Base-by-base conservation (phyloP, 1,284 basidiomycete genomes). In the Phenoliferia sp. region DNA sequence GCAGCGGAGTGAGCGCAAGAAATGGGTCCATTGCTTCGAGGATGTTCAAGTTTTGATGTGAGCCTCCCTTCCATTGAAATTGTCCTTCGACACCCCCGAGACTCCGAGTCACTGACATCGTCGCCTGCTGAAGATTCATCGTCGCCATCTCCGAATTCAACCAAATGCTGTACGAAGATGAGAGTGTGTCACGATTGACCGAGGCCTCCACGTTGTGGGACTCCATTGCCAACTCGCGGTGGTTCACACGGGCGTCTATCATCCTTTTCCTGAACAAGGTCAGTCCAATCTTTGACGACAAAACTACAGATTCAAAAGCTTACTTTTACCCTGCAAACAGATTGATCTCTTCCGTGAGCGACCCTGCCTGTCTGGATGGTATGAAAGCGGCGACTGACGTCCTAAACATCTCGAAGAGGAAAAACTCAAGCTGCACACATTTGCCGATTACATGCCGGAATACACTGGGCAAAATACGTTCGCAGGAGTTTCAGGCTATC, bases 1-100 rank as follows among this genome's bases (percentile, higher is more conserved):
- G 28, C 79, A 80, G 70, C 70, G 79, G 33, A 76, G 74, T 16
- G 79, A 80, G 66, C 70, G 79, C 0, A 80, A 79, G 57, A 75
- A 74, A 55, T 70, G 68, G 70, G 79, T 80, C 64, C 79, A 64
- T 22, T 62, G 60, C 52, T 72, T 72, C 48, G 39, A 59, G 9
- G 62, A 62, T n/a, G 70, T 69, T 16, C 34, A 72, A 12, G 70
- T 71, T 2, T 59, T 69, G 0, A 36, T 71, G 74, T 81, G 94
- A 95, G 82, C 36, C 15, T 34, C n/a, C 12, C 56, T 63, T 97
- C 97, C 79, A 88, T 94, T 78, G n/a, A n/a, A n/a, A n/a, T n/a
- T n/a, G n/a, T n/a, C n/a, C n/a, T n/a, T n/a, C n/a, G n/a, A n/a
- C n/a, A n/a, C n/a, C n/a, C n/a, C n/a, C n/a, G n/a, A n/a, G n/a